Base-by-base conservation (phyloP, 129 eudicot genomes). In the Helianthus tuberosus region DNA sequence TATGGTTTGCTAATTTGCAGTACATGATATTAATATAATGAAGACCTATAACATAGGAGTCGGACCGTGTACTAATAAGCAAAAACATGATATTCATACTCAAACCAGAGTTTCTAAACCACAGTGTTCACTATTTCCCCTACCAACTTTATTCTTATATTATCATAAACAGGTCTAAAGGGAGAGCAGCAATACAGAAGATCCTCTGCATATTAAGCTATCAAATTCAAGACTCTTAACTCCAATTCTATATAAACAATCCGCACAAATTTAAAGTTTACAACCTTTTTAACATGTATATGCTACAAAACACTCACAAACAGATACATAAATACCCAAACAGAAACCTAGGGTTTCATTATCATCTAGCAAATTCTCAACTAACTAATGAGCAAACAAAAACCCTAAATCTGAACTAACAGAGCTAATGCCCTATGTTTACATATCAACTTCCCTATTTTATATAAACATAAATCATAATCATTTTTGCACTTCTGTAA, bases 371-470 rank as follows among this genome's bases (percentile, higher is more conserved):
- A 27, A 60, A 60, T 60, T 60, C 35, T 8, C 62, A 12, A 0
- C 15, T 60, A 27, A 44, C 27, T 68, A 14, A 32, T 69, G n/a
- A 68, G 11, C 73, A 49, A 51, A 15, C 5, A 55, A 69, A 43
- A 52, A 11, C 10, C 27, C 63, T 10, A 36, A 70, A 69, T 17
- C 64, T 32, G 35, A 49, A n/a, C 49, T 49, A 69, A 32, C 36
- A n/a, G n/a, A n/a, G n/a, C n/a, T n/a, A n/a, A n/a, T n/a, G n/a
- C n/a, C n/a, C n/a, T n/a, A n/a, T n/a, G n/a, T n/a, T n/a, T 36
- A 44, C 13, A 13, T 61, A 60, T 57, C 58, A 68, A 68, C 25
- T 68, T 68, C 72, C 58, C 38, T 68, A 23, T 23, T 48, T 68
- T 49, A 47, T 68, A 3, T 14, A n/a, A 6, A 68, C 59, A 41